These are phyloP conservation scores for Coemansia sp. DNA, from an alignment of 192 early-diverging fungal species.

Conservation along the genomic window DNA sequence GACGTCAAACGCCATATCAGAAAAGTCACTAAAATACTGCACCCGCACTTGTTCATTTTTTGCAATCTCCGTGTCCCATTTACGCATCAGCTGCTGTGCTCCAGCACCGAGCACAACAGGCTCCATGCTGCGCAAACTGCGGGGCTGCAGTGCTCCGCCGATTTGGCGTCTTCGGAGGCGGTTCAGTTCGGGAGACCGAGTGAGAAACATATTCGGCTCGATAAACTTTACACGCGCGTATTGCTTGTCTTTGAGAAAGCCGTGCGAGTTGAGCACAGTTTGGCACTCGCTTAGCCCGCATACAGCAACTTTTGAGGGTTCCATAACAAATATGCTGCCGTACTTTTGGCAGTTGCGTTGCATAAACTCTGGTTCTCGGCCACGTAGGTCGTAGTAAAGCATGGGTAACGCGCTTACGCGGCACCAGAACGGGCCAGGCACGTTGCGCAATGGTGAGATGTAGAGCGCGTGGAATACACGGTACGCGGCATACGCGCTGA, in stretches of 20 bases:
- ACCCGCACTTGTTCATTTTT: background rate
- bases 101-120: background rate
- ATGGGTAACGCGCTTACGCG: slow-evolving; percentile 37
- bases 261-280: slow-evolving; percentile 33
- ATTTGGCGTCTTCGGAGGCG: slow-evolving; percentile 36
- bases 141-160: slow-evolving; percentile 23
- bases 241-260: slow-evolving; percentile 31
- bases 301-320: slow-evolving; percentile 23
- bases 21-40: slow-evolving; percentile 36
- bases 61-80: no score
- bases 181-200: slow-evolving; percentile 40
- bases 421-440: slow-evolving; percentile 38
- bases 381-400: slow-evolving; percentile 26
- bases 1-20: slow-evolving; percentile 41
- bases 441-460: slow-evolving; percentile 41
- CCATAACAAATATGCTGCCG: slow-evolving; percentile 43
- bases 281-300: slow-evolving; percentile 36
- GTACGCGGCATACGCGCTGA: slow-evolving; percentile 28
- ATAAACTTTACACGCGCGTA: slow-evolving; percentile 38
- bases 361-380: slow-evolving; percentile 43
- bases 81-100: no score
- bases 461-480: slow-evolving; percentile 31
- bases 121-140: slow-evolving; percentile 39
- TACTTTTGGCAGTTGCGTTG: slow-evolving; percentile 28
- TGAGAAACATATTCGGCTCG: slow-evolving; percentile 41